Evolutionary conservation across 768 basidiomycete genomes (phyloP).

Genomic region (Butyriboletus loyo): DNA sequence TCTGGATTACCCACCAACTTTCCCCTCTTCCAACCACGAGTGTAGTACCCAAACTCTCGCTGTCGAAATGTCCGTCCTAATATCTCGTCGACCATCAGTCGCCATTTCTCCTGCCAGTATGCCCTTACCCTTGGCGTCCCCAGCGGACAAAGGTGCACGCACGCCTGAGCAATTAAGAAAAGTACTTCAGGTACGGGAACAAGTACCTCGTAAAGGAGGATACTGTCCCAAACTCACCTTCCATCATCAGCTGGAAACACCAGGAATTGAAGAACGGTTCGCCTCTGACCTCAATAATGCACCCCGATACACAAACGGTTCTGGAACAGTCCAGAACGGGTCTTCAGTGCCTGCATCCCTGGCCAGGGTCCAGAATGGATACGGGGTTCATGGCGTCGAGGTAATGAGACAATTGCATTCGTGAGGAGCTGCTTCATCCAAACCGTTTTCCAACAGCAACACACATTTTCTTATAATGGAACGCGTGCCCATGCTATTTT

Average conservation of each 20-base stretch:
- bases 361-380: background rate
- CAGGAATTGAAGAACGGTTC: no score
- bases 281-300: background rate
- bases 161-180: background rate
- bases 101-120: background rate
- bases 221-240: background rate
- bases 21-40: background rate
- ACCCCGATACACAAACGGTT: background rate
- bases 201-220: no score
- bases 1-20: background rate
- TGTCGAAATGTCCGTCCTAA: background rate
- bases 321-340: no score
- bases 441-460: background rate
- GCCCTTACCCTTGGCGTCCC: background rate
- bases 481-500: no score
- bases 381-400: background rate
- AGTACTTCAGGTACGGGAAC: background rate
- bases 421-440: background rate
- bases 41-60: background rate
- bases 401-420: background rate
- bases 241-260: background rate
- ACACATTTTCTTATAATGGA: background rate
- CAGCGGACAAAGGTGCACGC: background rate
- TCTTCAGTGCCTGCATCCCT: background rate
- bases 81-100: background rate